A percentile compares a stretch with the other conserved stretches of the same genome.
These are phyloP conservation scores for Tagetes erecta DNA, from an alignment of 129 eudicot genomes.

Conservation along the genomic window DNA sequence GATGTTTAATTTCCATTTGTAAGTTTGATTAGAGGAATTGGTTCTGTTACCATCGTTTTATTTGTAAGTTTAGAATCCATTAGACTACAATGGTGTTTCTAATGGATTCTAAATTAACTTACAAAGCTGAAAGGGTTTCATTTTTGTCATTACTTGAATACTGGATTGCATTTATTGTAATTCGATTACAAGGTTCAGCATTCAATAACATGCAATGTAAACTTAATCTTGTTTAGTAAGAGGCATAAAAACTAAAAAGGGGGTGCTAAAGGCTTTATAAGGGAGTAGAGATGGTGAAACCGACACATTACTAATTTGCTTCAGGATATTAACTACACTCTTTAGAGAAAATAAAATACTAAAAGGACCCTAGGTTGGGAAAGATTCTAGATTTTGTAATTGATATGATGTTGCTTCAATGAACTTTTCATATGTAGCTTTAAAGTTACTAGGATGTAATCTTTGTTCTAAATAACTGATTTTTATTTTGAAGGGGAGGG, in stretches of 20 bases:
- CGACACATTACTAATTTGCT: background rate
- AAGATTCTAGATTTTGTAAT: slow-evolving; percentile 10
- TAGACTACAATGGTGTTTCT: background rate
- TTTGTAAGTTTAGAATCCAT: no score
- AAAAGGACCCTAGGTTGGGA: background rate
- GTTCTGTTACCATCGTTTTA: background rate
- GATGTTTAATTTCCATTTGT: background rate
- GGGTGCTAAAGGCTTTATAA: background rate
- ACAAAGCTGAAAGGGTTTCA: background rate
- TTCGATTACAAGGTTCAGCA: background rate
- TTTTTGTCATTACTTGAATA: background rate
- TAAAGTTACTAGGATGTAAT: background rate
- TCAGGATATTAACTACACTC: background rate
- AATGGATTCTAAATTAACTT: background rate
- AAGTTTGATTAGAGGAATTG: background rate
- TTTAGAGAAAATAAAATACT: background rate
- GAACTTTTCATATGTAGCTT: background rate
- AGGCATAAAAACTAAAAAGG: background rate
- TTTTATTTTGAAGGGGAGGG: slow-evolving; percentile 59
- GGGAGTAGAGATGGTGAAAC: background rate
- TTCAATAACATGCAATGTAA: background rate
- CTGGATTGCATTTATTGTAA: background rate
- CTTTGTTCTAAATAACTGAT: background rate
- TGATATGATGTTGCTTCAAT: background rate
- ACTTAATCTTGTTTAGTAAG: background rate